Evolutionary conservation across 148 eudicot genomes (phyloP), one percentile per base, ranked within the genome.

Genomic region (Rhododendron griersonianum): DNA sequence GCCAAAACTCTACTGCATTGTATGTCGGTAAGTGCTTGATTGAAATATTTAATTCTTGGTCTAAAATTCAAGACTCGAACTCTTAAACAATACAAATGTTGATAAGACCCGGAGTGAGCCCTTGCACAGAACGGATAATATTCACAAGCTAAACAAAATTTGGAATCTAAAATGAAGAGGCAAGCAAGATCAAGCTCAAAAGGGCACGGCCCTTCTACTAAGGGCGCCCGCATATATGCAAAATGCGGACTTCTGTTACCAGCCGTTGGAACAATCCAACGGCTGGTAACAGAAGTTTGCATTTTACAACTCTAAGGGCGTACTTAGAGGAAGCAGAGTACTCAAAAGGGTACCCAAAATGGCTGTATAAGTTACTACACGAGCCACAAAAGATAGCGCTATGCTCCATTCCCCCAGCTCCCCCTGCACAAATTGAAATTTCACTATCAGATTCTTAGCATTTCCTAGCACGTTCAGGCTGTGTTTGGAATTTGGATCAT

Each of bases 311-410:
- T 35, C 37, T 35, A 35, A 35, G 37, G 37, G 37, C 37, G 37
- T 35, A 35, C 37, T 35, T 35, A 35, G 37, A 35, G 2, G 37
- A 35, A 35, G 37, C 37, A 35, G 37, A 35, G 37, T 35, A 35
- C 37, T 35, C 37, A 35, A 35, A 35, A 35, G 37, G 37, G 37
- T 85, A 88, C 90, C 90, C 82, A 88, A 83, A 61, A 88, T 82
- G 16, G 61, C 83, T 7, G 78, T 13, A 30, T 88, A 88, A 39
- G 86, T 85, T 19, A 57, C 44, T 0, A 86, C 19, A 82, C 86
- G 86, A 88, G 87, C 78, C 11, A 84, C 28, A 35, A 84, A 88
- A 47, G 90, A 82, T 37, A 88, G 30, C 78, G 85, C 87, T 65
- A 88, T 37, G 19, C 65, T 37, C 90, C 87, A 85, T 82, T 83